Conservation (phyloP, 768 basidiomycete genomes). For the Russula earlei region DNA sequence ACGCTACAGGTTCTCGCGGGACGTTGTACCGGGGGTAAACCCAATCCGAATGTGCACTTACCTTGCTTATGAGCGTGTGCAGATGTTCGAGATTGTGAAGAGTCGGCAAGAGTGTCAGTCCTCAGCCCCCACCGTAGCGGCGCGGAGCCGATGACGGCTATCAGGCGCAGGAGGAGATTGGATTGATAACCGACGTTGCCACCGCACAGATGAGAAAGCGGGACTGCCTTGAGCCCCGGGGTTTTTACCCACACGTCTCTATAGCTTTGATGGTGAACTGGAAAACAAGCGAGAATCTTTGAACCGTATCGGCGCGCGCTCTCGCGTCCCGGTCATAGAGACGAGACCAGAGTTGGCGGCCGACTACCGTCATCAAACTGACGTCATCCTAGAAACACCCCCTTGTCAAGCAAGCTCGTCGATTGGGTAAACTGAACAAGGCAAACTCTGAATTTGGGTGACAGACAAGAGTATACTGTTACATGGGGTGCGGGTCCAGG, state of each 20-base stretch:
- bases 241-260: too few relatives aligned
- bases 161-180: constrained; percentile 39
- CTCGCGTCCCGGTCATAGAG: neutral
- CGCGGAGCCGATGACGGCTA: neutral
- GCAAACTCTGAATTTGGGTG: neutral
- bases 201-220: too few relatives aligned
- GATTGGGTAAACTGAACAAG: neutral
- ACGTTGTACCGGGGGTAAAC: too few relatives aligned
- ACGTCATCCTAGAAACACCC: neutral
- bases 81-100: neutral
- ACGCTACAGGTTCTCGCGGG: too few relatives aligned
- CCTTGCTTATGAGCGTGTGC: too few relatives aligned
- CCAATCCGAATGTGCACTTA: too few relatives aligned
- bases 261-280: neutral
- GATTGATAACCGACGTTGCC: constrained; percentile 39
- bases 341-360: neutral
- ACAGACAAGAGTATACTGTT: neutral
- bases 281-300: neutral
- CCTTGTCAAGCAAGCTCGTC: neutral
- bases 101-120: neutral
- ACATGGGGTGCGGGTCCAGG: neutral
- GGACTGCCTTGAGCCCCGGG: constrained; percentile 27
- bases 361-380: neutral
- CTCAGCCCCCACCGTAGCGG: too few relatives aligned
- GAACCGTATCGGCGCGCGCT: neutral